Conservation (phyloP, 805 yeast species). For the Huiozyma sinensis region DNA sequence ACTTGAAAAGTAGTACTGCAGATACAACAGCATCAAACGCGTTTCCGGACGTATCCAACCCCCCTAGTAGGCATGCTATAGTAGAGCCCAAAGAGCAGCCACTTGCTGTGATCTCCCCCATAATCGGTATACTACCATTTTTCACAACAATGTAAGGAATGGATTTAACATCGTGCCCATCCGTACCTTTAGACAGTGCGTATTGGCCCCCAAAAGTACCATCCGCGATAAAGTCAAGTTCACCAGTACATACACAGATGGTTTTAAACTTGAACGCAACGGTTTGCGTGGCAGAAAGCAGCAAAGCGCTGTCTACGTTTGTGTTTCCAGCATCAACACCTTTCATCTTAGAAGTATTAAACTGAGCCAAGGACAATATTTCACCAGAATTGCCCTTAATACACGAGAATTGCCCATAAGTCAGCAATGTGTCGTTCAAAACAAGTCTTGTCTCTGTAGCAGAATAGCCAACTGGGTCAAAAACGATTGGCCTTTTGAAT, state of each 20-base stretch:
- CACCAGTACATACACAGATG: slow-evolving; percentile 66
- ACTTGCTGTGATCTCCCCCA: slow-evolving; percentile 67
- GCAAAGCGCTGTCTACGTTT: slow-evolving; percentile 14
- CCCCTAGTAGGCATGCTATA: slow-evolving; percentile 48
- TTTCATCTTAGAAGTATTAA: slow-evolving; percentile 38
- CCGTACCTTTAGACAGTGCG: slow-evolving; percentile 9
- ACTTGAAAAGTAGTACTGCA: slow-evolving; percentile 50
- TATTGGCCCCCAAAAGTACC: slow-evolving; percentile 28
- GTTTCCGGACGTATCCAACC: slow-evolving; percentile 26
- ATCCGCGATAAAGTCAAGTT: slow-evolving; percentile 39
- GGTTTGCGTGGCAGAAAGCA: slow-evolving; percentile 34
- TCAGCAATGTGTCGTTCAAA: slow-evolving; percentile 39
- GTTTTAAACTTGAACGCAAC: slow-evolving; percentile 44
- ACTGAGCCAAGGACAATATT: slow-evolving; percentile 48
- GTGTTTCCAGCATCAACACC: slow-evolving; percentile 54
- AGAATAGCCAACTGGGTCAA: slow-evolving; percentile 92
- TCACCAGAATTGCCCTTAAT: slow-evolving; percentile 87
- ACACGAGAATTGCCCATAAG: slow-evolving; percentile 49
- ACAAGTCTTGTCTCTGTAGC: slow-evolving; percentile 53
- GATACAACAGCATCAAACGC: slow-evolving; percentile 38
- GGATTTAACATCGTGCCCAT: neutral
- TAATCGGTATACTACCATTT: slow-evolving; percentile 48
- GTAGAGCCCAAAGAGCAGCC: slow-evolving; percentile 77
- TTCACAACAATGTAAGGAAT: slow-evolving; percentile 29
- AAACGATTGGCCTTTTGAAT: slow-evolving; percentile 50